Evolutionary conservation across 352 stramenopile species (phyloP).

Genomic region (Saprolegnia diclina): DNA sequence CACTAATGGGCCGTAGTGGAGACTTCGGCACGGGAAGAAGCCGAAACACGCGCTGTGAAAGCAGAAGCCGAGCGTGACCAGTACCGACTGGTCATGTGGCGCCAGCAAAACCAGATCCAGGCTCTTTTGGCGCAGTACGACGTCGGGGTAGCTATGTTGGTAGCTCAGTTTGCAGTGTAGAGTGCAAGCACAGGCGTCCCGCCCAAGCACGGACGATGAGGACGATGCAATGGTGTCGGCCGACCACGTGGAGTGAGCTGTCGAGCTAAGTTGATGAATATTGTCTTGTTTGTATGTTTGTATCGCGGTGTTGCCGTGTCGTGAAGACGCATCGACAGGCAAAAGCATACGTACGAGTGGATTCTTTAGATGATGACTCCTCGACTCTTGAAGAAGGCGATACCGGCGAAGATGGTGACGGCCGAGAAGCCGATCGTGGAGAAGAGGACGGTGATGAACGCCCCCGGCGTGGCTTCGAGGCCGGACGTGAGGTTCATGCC

Average conservation of each 20-base stretch:
- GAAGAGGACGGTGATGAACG: slow-evolving; percentile 54
- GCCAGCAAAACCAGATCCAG: slow-evolving; percentile 27
- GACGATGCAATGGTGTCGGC: slow-evolving; percentile 19
- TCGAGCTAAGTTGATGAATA: neutral
- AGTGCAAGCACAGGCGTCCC: neutral
- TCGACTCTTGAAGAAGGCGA: slow-evolving; percentile 62
- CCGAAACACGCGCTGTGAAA: slow-evolving; percentile 22
- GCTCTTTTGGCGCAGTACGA: slow-evolving; percentile 13
- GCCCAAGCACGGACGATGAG: slow-evolving; percentile 9
- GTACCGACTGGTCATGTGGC: slow-evolving; percentile 19
- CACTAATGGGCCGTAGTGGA: slow-evolving; percentile 14
- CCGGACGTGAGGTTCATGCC: slow-evolving; percentile 66
- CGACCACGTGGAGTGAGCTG: neutral
- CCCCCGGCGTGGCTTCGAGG: slow-evolving; percentile 38
- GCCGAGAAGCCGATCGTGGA: slow-evolving; percentile 35
- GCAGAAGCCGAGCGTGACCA: slow-evolving; percentile 27
- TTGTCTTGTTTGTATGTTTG: neutral
- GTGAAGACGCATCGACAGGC: too few relatives aligned
- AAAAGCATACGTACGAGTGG: too few relatives aligned
- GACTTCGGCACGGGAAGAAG: slow-evolving; percentile 20
- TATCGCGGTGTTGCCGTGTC: too few relatives aligned
- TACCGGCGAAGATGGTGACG: slow-evolving; percentile 43
- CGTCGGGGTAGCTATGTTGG: neutral
- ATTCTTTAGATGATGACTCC: slow-evolving; percentile 62
- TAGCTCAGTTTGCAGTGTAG: neutral